Percentiles rank a stretch among this genome's conserved stretches.
Conservation (phyloP, 108 stramenopile genomes). For the Fragilaria radians region DNA sequence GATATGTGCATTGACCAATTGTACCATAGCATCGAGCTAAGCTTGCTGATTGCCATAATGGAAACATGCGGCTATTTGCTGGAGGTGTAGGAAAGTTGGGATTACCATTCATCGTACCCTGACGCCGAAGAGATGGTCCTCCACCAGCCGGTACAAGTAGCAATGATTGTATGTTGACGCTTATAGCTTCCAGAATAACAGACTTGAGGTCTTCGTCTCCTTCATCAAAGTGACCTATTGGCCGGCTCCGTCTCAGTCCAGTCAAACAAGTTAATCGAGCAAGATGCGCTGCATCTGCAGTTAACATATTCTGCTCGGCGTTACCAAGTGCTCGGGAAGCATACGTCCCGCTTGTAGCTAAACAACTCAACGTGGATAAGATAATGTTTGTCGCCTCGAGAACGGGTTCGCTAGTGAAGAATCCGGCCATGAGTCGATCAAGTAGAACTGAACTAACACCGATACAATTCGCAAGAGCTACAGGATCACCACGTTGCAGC, state of each 20-base stretch:
- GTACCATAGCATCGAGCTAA: conserved; percentile 41
- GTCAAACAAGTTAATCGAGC: conserved; percentile 57
- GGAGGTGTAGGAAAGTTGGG: conserved; percentile 33
- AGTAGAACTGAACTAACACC: conserved; percentile 72
- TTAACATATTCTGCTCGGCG: conserved; percentile 51
- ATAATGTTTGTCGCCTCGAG: conserved; percentile 49
- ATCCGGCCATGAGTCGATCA: conserved; percentile 67
- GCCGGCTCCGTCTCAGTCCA: conserved; percentile 57
- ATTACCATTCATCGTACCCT: conserved; percentile 10
- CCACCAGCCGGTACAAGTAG: conserved; percentile 63
- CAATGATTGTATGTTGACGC: conserved; percentile 44
- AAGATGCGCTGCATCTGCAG: conserved; percentile 68
- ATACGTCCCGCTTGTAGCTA: conserved; percentile 50
- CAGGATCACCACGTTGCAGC: conserved; percentile 59
- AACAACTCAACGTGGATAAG: conserved; percentile 38
- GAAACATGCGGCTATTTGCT: conserved; percentile 45
- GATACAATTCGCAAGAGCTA: conserved; percentile 72
- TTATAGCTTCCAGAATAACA: conserved; percentile 40
- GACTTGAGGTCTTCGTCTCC: conserved; percentile 65
- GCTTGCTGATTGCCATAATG: conserved; percentile 67
- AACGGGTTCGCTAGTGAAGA: conserved; percentile 64
- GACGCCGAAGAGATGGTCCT: too few species aligned
- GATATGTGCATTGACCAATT: conserved; percentile 36
- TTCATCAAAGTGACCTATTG: conserved; percentile 38
- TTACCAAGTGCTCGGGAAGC: conserved; percentile 48